Percentiles rank a stretch among this genome's conserved stretches.
Evolutionary conservation across 176 grass and related monocot genomes (phyloP).

Genomic region (Lolium perenne): DNA sequence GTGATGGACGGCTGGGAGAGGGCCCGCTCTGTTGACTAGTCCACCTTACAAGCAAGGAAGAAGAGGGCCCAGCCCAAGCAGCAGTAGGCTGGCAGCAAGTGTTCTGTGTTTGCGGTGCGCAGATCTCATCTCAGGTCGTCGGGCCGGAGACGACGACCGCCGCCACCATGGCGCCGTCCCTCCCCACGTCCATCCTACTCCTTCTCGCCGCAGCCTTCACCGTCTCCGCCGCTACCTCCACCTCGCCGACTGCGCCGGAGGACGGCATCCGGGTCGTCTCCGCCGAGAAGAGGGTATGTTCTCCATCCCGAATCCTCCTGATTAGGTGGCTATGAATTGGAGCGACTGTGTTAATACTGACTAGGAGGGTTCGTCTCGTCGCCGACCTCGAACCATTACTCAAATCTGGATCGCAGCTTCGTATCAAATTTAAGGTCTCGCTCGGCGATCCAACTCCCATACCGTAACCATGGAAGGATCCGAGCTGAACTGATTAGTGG

Average conservation of each 20-base stretch:
- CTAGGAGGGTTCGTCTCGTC: not conserved
- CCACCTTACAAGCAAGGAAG: not conserved
- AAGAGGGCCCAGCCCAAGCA: not conserved
- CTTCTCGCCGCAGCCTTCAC: not conserved
- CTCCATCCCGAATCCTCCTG: not conserved
- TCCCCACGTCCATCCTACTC: not conserved
- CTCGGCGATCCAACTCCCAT: not conserved
- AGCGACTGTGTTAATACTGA: not conserved
- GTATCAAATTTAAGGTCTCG: not conserved
- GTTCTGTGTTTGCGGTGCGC: not conserved
- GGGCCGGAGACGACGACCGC: not conserved
- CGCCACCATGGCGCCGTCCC: conserved; percentile 27
- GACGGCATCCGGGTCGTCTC: conserved; percentile 57
- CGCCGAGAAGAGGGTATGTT: conserved; percentile 55
- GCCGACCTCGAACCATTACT: not conserved
- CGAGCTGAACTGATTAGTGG: not conserved
- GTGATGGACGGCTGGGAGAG: not conserved
- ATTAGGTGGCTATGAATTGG: not conserved
- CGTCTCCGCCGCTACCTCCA: not conserved
- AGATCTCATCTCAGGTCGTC: conserved; percentile 32
- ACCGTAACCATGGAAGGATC: not conserved
- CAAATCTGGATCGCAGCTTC: conserved; percentile 14
- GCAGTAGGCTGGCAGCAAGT: conserved; percentile 9
- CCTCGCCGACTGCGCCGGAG: conserved; percentile 9
- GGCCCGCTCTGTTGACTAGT: not conserved